Conservation (phyloP, 2,329 filamentous ascomycete species). For the Tolypocladium paradoxum region DNA sequence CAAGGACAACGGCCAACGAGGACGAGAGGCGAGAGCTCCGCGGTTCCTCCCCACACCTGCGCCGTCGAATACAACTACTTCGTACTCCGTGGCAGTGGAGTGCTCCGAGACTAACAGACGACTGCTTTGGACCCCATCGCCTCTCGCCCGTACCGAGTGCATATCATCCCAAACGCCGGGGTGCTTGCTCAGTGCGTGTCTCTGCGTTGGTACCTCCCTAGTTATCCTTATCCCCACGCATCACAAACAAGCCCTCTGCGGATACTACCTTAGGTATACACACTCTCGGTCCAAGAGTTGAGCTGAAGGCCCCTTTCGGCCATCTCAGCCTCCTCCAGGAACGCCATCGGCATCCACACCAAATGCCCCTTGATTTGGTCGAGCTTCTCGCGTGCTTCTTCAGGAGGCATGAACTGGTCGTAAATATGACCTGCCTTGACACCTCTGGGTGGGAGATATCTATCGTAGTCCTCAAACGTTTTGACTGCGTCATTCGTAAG, state of each 20-base stretch:
- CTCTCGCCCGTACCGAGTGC: not conserved
- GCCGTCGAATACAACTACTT: not conserved
- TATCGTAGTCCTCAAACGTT: constrained; percentile 83
- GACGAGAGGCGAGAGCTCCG: too few species aligned
- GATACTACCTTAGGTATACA: constrained; percentile 51
- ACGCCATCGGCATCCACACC: constrained; percentile 91
- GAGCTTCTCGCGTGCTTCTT: constrained; percentile 65
- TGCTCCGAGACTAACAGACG: not conserved
- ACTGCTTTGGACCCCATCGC: not conserved
- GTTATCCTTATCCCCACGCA: too few species aligned
- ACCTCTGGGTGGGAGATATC: constrained; percentile 58
- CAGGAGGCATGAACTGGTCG: constrained; percentile 62
- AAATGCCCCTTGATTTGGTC: constrained; percentile 77
- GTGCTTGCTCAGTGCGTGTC: not conserved
- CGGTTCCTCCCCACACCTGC: too few species aligned
- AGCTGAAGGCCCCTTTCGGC: constrained; percentile 80
- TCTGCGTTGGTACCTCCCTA: not conserved
- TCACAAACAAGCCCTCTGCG: not conserved
- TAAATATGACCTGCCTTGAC: constrained; percentile 80
- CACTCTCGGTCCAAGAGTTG: constrained; percentile 77
- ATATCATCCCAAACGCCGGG: not conserved
- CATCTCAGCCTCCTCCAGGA: constrained; percentile 76
- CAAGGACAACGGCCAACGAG: too few species aligned
- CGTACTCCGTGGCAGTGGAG: not conserved
- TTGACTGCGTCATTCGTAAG: constrained; percentile 42